These are phyloP conservation scores for Poterioochromonas sp. DNA, from an alignment of 352 stramenopile species.

Conservation along the genomic window DNA sequence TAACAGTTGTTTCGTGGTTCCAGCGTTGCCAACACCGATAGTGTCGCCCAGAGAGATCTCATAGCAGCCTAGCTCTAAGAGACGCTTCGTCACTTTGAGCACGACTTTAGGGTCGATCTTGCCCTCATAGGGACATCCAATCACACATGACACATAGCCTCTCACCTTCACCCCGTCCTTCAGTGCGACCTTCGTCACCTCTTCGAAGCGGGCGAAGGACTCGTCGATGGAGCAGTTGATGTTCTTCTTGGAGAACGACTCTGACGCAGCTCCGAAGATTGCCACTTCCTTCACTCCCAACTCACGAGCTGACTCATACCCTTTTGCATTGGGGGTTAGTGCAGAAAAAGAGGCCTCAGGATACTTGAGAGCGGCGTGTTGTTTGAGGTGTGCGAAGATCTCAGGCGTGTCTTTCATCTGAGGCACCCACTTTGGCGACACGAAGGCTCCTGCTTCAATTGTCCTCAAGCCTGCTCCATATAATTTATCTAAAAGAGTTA, in stretches of 20 bases:
- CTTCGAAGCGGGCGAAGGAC: neutral
- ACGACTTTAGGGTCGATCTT: slow-evolving; percentile 67
- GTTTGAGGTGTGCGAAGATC: slow-evolving; percentile 69
- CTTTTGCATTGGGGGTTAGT: slow-evolving; percentile 84
- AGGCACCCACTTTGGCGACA: slow-evolving; percentile 91
- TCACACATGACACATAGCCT: slow-evolving; percentile 90
- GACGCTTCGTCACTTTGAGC: slow-evolving; percentile 59
- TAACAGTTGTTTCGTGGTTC: slow-evolving; percentile 45
- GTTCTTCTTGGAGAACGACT: slow-evolving; percentile 88
- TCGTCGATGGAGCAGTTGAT: slow-evolving; percentile 72
- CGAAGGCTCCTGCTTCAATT: slow-evolving; percentile 87
- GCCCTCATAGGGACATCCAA: slow-evolving; percentile 90
- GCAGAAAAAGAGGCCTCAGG: slow-evolving; percentile 49
- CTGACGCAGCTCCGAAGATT: slow-evolving; percentile 87
- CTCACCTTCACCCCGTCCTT: slow-evolving; percentile 61
- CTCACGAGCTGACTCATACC: slow-evolving; percentile 69
- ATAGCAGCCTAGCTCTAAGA: slow-evolving; percentile 87
- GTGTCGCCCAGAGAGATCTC: slow-evolving; percentile 87
- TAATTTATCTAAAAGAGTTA: slow-evolving; percentile 62
- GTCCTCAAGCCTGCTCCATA: slow-evolving; percentile 64
- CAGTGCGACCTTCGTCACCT: neutral
- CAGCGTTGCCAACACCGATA: slow-evolving; percentile 78
- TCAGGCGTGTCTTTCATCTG: slow-evolving; percentile 85
- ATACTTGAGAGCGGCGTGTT: slow-evolving; percentile 66
- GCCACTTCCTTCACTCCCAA: slow-evolving; percentile 79